Conservation (phyloP, 805 yeast genomes). For the Gaillardinia entomophila region DNA sequence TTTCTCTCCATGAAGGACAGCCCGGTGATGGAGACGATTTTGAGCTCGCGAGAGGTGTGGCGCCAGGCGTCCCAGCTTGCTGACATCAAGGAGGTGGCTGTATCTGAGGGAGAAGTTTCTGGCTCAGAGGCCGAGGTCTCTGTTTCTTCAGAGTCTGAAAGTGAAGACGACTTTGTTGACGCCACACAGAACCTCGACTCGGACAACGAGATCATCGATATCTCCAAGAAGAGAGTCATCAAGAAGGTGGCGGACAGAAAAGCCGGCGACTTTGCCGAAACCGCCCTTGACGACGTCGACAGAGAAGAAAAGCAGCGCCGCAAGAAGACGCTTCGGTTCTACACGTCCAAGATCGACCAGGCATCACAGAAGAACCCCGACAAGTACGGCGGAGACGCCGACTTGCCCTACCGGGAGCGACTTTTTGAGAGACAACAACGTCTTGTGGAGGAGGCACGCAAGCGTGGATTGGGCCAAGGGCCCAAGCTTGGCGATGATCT, state of each 20-base stretch:
- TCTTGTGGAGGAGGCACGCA: constrained; percentile 79
- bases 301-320: constrained; percentile 78
- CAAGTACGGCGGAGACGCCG: constrained; percentile 73
- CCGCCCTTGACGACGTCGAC: constrained; percentile 69
- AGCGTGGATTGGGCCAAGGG: constrained; percentile 54
- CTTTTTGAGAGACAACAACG: constrained; percentile 86
- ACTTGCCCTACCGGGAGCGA: constrained; percentile 87
- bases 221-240: constrained; percentile 45
- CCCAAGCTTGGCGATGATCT: constrained; percentile 51
- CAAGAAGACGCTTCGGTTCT: constrained; percentile 82
- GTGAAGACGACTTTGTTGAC: constrained; percentile 12
- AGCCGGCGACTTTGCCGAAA: constrained; percentile 59
- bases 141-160: constrained; percentile 10
- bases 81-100: constrained; percentile 8
- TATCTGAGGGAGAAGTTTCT: constrained; percentile 5
- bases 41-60: constrained; percentile 84
- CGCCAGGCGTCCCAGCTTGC: constrained; percentile 65
- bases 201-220: constrained; percentile 41
- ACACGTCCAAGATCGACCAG: constrained; percentile 94
- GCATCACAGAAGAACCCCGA: constrained; percentile 56
- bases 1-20: constrained; percentile 69
- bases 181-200: constrained; percentile 8
- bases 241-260: constrained; percentile 22
- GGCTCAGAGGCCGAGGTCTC: no score
- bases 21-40: constrained; percentile 81